A percentile compares a stretch with the other conserved stretches of the same genome.
Conservation (phyloP, 73 alveolate genomes). For the Uronychia binucleata region DNA sequence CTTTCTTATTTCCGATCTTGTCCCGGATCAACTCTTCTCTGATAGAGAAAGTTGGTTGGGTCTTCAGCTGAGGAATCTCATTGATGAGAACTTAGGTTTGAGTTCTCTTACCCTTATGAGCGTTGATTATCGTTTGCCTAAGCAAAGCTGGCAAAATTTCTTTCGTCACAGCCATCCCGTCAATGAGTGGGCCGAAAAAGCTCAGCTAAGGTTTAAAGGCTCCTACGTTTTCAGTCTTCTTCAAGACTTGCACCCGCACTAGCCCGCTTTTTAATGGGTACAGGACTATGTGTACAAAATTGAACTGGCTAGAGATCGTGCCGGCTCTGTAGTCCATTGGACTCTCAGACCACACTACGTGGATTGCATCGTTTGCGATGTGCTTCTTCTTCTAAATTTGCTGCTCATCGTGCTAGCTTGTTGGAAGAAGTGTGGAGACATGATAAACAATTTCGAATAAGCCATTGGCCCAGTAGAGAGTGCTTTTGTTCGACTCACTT, state of each 20-base stretch:
- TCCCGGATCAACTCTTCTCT: not conserved
- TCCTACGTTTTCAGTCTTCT: not conserved
- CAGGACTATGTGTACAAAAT: not conserved
- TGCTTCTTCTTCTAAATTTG: not conserved
- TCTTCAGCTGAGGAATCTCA: not conserved
- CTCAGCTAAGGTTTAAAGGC: not conserved
- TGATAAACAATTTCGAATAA: not conserved
- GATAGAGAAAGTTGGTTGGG: not conserved
- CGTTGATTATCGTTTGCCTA: not conserved
- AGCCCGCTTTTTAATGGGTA: not conserved
- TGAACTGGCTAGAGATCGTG: not conserved
- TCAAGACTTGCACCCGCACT: not conserved
- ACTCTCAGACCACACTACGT: not conserved
- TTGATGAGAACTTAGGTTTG: not conserved
- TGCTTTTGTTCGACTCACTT: not conserved
- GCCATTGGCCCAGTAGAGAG: not conserved
- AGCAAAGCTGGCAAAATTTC: not conserved
- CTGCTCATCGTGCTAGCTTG: not conserved
- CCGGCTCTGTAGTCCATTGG: constrained; percentile 3
- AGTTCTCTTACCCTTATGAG: not conserved
- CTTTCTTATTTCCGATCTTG: not conserved
- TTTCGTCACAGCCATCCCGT: not conserved
- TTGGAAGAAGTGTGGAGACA: not conserved
- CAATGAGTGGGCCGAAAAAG: not conserved
- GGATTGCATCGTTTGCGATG: not conserved